These are phyloP conservation scores for Amanita rimosa DNA, from an alignment of 768 basidiomycete species.

Conservation along the genomic window DNA sequence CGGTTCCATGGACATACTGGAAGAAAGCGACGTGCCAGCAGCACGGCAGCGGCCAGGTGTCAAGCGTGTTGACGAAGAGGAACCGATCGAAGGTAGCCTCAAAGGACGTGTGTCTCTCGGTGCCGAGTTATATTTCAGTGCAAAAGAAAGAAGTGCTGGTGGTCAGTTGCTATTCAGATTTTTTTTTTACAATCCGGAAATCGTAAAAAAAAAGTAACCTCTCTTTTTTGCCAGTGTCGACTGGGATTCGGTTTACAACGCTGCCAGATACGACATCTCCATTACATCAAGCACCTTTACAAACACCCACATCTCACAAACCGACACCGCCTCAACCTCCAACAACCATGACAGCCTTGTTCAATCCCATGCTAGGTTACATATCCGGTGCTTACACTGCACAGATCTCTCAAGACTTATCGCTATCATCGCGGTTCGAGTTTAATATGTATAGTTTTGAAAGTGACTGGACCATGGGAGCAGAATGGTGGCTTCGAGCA, in stretches of 20 bases:
- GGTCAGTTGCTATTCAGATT: slow-evolving; percentile 40
- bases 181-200: neutral
- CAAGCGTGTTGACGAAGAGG: slow-evolving; percentile 92
- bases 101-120: slow-evolving; percentile 87
- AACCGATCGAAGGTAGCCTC: slow-evolving; percentile 83
- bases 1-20: slow-evolving; percentile 19
- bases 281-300: slow-evolving; percentile 39
- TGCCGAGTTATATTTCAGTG: slow-evolving; percentile 89
- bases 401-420: slow-evolving; percentile 73
- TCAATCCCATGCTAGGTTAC: slow-evolving; percentile 95
- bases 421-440: slow-evolving; percentile 84
- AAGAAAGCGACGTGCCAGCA: slow-evolving; percentile 19
- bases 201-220: neutral
- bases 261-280: slow-evolving; percentile 69
- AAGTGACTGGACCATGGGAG: slow-evolving; percentile 91
- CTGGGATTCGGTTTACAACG: slow-evolving; percentile 90
- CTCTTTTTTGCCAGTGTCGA: slow-evolving; percentile 51
- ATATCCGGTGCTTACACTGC: slow-evolving; percentile 87
- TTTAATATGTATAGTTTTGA: slow-evolving; percentile 97
- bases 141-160: slow-evolving; percentile 87
- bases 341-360: slow-evolving; percentile 87
- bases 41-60: slow-evolving; percentile 20
- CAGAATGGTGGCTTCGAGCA: slow-evolving; percentile 90
- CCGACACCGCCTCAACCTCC: slow-evolving; percentile 63
- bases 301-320: slow-evolving; percentile 26